These are phyloP conservation scores for Rhizopus sp. DNA, from an alignment of 371 early-diverging fungal species.

Conservation along the genomic window DNA sequence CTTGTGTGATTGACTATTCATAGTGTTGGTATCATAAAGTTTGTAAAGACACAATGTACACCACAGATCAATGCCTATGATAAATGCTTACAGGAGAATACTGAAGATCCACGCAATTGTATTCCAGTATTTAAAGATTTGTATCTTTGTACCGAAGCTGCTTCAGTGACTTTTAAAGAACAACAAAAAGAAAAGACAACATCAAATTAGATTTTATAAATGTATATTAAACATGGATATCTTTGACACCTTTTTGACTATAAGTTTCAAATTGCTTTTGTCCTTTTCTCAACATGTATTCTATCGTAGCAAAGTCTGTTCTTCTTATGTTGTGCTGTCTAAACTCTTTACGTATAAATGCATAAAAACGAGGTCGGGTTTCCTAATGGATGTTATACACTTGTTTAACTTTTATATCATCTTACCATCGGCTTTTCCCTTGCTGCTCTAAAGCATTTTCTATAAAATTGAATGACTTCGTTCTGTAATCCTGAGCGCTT, in stretches of 20 bases:
- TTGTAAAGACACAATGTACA: constrained; percentile 73
- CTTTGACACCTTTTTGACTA: constrained; percentile 57
- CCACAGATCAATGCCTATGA: constrained; percentile 70
- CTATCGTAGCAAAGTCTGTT: constrained; percentile 66
- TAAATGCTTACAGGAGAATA: constrained; percentile 63
- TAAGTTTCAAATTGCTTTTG: constrained; percentile 58
- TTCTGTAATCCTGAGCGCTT: constrained; percentile 65
- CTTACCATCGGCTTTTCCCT: constrained; percentile 56
- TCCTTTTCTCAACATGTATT: constrained; percentile 64
- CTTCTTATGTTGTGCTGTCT: constrained; percentile 53
- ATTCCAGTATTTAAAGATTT: constrained; percentile 60
- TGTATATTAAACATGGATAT: constrained; percentile 51
- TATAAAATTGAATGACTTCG: constrained; percentile 59
- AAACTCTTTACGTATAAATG: constrained; percentile 63
- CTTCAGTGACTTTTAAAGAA: constrained; percentile 41
- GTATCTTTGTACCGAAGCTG: constrained; percentile 66
- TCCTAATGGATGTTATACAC: constrained; percentile 29
- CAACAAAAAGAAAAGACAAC: constrained; percentile 22
- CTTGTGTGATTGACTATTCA: constrained; percentile 4
- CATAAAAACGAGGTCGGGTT: constrained; percentile 57
- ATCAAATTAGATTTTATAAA: constrained; percentile 4
- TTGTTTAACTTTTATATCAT: not conserved
- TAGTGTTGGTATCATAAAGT: constrained; percentile 69
- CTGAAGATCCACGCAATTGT: constrained; percentile 67
- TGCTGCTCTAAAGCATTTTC: constrained; percentile 62